Evolutionary conservation across 768 basidiomycete species (phyloP), one percentile per base, ranked within the genome.

Genomic region (Xanthoconium purpureum): DNA sequence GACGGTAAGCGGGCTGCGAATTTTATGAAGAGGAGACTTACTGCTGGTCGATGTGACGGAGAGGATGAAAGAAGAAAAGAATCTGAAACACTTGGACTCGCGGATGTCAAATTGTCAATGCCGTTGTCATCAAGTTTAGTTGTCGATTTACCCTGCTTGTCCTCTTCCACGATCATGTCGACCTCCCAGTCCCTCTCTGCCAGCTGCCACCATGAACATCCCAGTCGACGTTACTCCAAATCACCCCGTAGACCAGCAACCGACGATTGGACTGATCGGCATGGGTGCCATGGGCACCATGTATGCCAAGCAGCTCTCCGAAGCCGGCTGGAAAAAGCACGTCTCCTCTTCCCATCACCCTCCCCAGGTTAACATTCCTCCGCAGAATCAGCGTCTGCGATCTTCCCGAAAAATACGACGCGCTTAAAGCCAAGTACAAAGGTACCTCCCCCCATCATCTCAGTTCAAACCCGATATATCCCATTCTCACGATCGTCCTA

Each of bases 231-330:
- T 74, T 32, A 59, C 62, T 1, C 77, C 77, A 0, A 35, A 67
- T 11, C 63, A 70, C 10, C 78, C 80, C 6, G 18, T 67, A 2
- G 73, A 77, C 6, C 69, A 76, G 28, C 91, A 94, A 62, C 91
- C 91, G 7, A 79, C 81, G 0, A 89, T 98, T 38, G 95, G 95
- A 2, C 76, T 97, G 50, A 97, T 97, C 58, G 95, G 96, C 3
- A 97, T 98, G 94, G 95, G 95, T 1, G 91, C 90, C 48, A 98
- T 98, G 96, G 96, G 96, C 3, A 78, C 77, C 66, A 93, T 98
- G 94, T 98, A 98, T 69, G 93, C 94, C 0, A 80, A 78, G 17
- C 69, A 77, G n/a, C 77, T 99, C 28, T 82, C 85, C 12, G 90
- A 78, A 7, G 94, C 87, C 11, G 94, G 96, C 2, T 94, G 92